phyloP scores from a whole-genome alignment of 208 protist species.

The Trypanosoma avium region DNA sequence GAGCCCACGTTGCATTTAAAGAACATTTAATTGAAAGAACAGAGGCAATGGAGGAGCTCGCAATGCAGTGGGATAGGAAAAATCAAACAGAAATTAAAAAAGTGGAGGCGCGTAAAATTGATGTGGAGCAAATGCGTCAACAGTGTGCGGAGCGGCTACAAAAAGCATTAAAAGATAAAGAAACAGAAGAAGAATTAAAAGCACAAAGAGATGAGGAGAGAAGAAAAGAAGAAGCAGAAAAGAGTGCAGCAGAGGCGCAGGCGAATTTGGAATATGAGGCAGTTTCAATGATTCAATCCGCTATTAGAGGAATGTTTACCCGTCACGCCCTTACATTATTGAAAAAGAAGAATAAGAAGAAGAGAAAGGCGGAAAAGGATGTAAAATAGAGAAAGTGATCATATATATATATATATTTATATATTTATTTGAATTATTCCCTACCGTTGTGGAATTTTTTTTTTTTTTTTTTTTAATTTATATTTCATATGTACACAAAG shows the following conservation, averaged over 20 bases:
- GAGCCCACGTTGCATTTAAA: conserved; percentile 60
- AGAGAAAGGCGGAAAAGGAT: conserved; percentile 31
- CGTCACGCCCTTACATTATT: conserved; percentile 60
- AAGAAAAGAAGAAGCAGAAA: conserved; percentile 26
- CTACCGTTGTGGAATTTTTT: too few species aligned
- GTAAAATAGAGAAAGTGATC: neutral
- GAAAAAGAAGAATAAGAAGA: conserved; percentile 83
- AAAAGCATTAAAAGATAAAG: conserved; percentile 54
- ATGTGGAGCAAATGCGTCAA: conserved; percentile 79
- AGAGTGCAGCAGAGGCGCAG: conserved; percentile 38
- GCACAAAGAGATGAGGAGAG: conserved; percentile 41
- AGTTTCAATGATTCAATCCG: conserved; percentile 76
- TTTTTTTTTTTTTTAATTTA: too few species aligned
- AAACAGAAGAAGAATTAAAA: conserved; percentile 51
- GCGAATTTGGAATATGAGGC: conserved; percentile 62
- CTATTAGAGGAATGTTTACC: conserved; percentile 80
- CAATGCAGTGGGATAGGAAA: conserved; percentile 76
- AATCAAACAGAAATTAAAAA: conserved; percentile 76
- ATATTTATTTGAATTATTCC: neutral
- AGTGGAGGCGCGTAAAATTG: conserved; percentile 75
- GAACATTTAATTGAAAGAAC: conserved; percentile 70
- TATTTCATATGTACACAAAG: neutral
- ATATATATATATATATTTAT: neutral
- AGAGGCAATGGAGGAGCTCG: conserved; percentile 65
- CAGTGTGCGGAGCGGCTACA: conserved; percentile 69